Base-by-base conservation (phyloP, 1,284 basidiomycete genomes). In the Vanrija sp. region DNA sequence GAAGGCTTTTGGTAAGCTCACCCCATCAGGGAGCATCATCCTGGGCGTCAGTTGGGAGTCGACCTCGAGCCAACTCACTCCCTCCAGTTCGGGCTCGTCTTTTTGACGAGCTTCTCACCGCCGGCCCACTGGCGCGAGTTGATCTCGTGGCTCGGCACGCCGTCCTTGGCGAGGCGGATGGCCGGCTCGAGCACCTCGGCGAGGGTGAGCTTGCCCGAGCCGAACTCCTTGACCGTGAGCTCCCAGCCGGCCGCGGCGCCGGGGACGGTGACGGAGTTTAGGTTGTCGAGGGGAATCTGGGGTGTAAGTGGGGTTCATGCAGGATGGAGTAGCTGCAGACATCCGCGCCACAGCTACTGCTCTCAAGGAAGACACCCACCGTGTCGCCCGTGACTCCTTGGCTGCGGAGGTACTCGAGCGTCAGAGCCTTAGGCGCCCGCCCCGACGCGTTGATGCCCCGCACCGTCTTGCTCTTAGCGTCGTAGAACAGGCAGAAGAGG, bases 181-280 rank as follows among this genome's bases (percentile, higher is more conserved):
- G 87, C 88, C 46, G 93, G 94, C 29, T 79, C 86, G 38, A 97
- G 80, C 8, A 92, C 80, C 9, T 95, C 86, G 2, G 81, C 81
- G 19, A 92, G 71, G 8, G 82, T 81, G 1, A 96, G 67, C 53
- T 84, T 86, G 15, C 89, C 87, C 64, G 84, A 88, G 12, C 93
- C 93, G 52, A 95, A 84, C 44, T 80, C 78, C 52, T 86, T 83
- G 40, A 94, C 81, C 0, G 90, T 88, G 70, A 96, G 92, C 19
- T 88, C 81, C 90, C 93, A 95, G 12, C 89, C 89, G 19, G 89
- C 89, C 3, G 91, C 87, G 21, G 89, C 87, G 47, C 93, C 92
- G 58, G 93, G 93, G 2, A 96, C 92, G 0, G 93, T 97, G 8
- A 90, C 91, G n/a, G 85, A 81, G 71, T 93, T 91, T 19, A 93